A percentile compares a stretch with the other conserved stretches of the same genome.
Conservation (phyloP, 2,329 filamentous ascomycete genomes). For the Celoporthe dispersa region DNA sequence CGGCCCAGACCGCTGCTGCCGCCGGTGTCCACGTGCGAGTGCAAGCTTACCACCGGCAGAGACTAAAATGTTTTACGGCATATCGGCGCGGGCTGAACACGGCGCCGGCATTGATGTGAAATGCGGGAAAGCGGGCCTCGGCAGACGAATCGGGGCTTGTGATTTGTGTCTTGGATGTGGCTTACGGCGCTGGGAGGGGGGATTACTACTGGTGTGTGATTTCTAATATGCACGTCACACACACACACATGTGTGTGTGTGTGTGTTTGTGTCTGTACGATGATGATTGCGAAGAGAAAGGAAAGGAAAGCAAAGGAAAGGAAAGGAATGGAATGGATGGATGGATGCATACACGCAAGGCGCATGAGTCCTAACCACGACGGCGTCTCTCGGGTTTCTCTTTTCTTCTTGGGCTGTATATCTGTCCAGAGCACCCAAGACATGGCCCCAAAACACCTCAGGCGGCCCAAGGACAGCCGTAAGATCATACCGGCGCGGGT, state of each 20-base stretch:
- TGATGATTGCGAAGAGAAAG: too few relatives aligned
- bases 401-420: too few relatives aligned
- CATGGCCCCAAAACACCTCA: neutral
- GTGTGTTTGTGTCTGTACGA: neutral
- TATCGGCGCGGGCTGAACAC: slow-evolving; percentile 8
- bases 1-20: neutral
- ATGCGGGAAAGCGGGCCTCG: neutral
- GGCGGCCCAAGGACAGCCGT: neutral
- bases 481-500: neutral
- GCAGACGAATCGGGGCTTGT: neutral
- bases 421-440: neutral
- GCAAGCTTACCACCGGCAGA: too few relatives aligned
- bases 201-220: neutral
- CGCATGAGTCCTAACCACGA: neutral
- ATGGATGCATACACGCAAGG: neutral
- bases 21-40: neutral
- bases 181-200: neutral
- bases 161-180: neutral
- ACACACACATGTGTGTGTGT: neutral
- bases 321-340: too few relatives aligned
- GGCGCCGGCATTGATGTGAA: slow-evolving; percentile 11
- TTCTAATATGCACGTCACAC: neutral
- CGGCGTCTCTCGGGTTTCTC: too few relatives aligned
- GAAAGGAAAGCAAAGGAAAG: too few relatives aligned
- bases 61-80: neutral